A percentile compares a stretch with the other conserved stretches of the same genome.
Conservation (phyloP, 2,329 filamentous ascomycete genomes). For the Amesomyces nigricolor region DNA sequence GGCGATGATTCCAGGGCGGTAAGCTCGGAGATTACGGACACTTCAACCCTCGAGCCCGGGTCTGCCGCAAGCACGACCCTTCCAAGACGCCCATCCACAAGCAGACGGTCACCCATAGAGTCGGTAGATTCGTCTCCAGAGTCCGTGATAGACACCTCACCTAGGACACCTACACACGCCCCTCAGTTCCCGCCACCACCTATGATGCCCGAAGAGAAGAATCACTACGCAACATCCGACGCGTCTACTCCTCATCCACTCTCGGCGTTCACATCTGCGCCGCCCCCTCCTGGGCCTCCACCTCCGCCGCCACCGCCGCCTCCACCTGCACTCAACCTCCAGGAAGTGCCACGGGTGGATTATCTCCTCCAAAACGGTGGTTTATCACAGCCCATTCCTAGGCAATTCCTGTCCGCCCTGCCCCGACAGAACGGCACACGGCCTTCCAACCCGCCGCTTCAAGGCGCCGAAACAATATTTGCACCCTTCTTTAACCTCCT, state of each 20-base stretch:
- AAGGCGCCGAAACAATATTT: conserved; percentile 69
- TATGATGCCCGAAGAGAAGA: conserved; percentile 38
- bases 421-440: conserved; percentile 52
- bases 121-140: conserved; percentile 46
- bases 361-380: conserved; percentile 90
- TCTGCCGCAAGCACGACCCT: conserved; percentile 20
- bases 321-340: conserved; percentile 64
- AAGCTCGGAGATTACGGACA: conserved; percentile 23
- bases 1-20: conserved; percentile 4
- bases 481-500: conserved; percentile 76
- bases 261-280: conserved; percentile 36
- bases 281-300: conserved; percentile 38
- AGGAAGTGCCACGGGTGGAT: conserved; percentile 77
- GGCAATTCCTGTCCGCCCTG: conserved; percentile 62
- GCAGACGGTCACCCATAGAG: conserved; percentile 35
- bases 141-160: conserved; percentile 50
- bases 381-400: conserved; percentile 64
- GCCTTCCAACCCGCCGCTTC: conserved; percentile 58
- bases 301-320: conserved; percentile 57
- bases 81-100: conserved; percentile 20
- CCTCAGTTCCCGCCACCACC: conserved; percentile 45
- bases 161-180: conserved; percentile 54
- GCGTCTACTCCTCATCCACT: conserved; percentile 37
- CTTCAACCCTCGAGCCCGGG: conserved; percentile 21
- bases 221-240: conserved; percentile 36